A percentile compares a stretch with the other conserved stretches of the same genome.
These are phyloP conservation scores for Olyra latifolia DNA, from an alignment of 176 grass and related monocot genomes.

Conservation along the genomic window DNA sequence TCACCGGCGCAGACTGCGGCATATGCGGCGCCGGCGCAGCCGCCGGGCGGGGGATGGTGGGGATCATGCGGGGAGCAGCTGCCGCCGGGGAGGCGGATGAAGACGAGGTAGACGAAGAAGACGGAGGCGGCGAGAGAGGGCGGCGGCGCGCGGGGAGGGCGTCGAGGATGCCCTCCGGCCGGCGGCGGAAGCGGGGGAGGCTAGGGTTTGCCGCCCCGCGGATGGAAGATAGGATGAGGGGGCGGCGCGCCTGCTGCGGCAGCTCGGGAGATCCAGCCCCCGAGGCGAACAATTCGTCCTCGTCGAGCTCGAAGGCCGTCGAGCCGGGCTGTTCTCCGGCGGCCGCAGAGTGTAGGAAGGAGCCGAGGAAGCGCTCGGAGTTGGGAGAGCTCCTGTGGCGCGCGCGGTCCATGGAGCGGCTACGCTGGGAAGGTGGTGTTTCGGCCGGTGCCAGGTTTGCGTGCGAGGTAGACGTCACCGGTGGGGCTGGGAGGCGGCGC, in stretches of 20 bases:
- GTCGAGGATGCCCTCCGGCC: conserved; percentile 64
- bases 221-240: conserved; percentile 18
- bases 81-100: conserved; percentile 51
- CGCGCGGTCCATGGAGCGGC: conserved; percentile 51
- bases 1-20: conserved; percentile 72
- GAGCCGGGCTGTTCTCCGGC: conserved; percentile 31
- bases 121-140: conserved; percentile 22
- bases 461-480: conserved; percentile 3
- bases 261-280: conserved; percentile 45
- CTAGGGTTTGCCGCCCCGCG: conserved; percentile 38
- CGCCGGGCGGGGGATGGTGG: conserved; percentile 50
- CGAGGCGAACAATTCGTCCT: conserved; percentile 63
- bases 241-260: conserved; percentile 25
- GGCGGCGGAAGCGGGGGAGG: conserved; percentile 41
- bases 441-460: neutral
- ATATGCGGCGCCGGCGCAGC: conserved; percentile 32
- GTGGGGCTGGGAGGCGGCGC: conserved; percentile 40
- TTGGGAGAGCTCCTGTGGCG: conserved; percentile 42
- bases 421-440: neutral
- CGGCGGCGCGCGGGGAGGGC: conserved; percentile 43
- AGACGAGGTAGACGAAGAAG: conserved; percentile 48
- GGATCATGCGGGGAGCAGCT: conserved; percentile 65
- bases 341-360: conserved; percentile 38
- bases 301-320: conserved; percentile 68
- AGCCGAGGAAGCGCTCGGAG: conserved; percentile 56